phyloP scores from a whole-genome alignment of 108 stramenopile species.

The Skeletonema grethae region DNA sequence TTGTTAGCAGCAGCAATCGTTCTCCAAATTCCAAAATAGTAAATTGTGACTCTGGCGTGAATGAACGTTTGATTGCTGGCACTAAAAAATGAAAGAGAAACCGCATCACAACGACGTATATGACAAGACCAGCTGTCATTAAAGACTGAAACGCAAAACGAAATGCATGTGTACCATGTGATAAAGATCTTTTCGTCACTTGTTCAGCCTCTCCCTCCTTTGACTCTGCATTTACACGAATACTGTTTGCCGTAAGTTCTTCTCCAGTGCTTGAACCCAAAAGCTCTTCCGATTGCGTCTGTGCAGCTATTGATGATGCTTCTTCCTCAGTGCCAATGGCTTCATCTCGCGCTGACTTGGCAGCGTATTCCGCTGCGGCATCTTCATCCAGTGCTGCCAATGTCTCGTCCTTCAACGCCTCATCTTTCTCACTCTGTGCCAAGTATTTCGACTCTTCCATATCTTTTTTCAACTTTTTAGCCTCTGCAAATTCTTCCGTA shows the following conservation, averaged over 20 bases:
- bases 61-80: slow-evolving; percentile 8
- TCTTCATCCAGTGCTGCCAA: slow-evolving; percentile 27
- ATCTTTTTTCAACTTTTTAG: slow-evolving; percentile 7
- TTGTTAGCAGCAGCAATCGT: not conserved
- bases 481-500: slow-evolving; percentile 6
- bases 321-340: slow-evolving; percentile 23
- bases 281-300: slow-evolving; percentile 23
- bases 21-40: slow-evolving; percentile 2
- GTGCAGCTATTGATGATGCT: slow-evolving; percentile 5
- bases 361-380: slow-evolving; percentile 15
- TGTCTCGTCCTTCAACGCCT: slow-evolving; percentile 20
- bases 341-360: slow-evolving; percentile 28
- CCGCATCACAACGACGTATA: slow-evolving; percentile 24
- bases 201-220: slow-evolving; percentile 24
- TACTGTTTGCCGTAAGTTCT: slow-evolving; percentile 29
- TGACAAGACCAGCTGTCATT: slow-evolving; percentile 22
- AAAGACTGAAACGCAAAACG: slow-evolving; percentile 14
- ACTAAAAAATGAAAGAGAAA: slow-evolving; percentile 8
- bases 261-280: slow-evolving; percentile 28
- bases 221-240: slow-evolving; percentile 15
- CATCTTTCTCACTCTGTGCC: slow-evolving; percentile 18
- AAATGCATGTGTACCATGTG: slow-evolving; percentile 24
- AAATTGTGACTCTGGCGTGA: slow-evolving; percentile 11
- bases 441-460: slow-evolving; percentile 8
- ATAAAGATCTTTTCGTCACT: slow-evolving; percentile 18